phyloP scores from a whole-genome alignment of 257 asterid species.

The Paraleonurus japonicus region DNA sequence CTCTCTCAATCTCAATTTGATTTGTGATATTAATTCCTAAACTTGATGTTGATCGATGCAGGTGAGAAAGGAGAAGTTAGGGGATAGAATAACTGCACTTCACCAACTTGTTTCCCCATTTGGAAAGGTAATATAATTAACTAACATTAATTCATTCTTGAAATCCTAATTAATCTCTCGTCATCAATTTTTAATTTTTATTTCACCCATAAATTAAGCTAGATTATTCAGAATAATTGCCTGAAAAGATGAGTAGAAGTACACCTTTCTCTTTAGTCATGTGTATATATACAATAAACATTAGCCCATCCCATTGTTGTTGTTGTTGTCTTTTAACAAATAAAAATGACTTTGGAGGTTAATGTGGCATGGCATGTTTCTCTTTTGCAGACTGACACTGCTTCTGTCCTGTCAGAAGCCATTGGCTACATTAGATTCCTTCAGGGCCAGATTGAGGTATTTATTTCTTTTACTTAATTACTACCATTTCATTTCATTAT shows the following conservation, averaged over 20 bases:
- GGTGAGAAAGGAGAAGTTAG: slow-evolving; percentile 94
- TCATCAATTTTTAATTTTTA: background rate
- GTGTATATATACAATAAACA: background rate
- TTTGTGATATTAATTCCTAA: background rate
- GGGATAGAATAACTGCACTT: slow-evolving; percentile 91
- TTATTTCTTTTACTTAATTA: background rate
- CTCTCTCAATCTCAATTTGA: background rate
- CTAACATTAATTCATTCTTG: background rate
- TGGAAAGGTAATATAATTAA: slow-evolving; percentile 88
- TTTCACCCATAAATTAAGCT: slow-evolving; percentile 28
- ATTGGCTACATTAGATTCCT: slow-evolving; percentile 95
- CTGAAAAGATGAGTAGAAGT: background rate
- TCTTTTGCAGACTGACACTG: slow-evolving; percentile 99
- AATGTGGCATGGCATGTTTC: slow-evolving; percentile 37
- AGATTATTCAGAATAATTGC: background rate
- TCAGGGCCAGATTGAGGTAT: slow-evolving; percentile 72
- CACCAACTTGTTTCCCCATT: slow-evolving; percentile 98
- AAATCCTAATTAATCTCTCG: background rate
- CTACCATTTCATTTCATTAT: background rate
- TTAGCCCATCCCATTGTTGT: slow-evolving; percentile 41
- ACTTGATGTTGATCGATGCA: too few species aligned
- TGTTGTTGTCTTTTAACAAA: slow-evolving; percentile 38
- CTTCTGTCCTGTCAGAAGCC: slow-evolving; percentile 97
- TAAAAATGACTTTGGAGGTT: slow-evolving; percentile 38
- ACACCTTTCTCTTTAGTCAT: slow-evolving; percentile 6